These are phyloP conservation scores for Saccharomyces kudriavzevii DNA, from an alignment of 805 yeast genomes.

Conservation along the genomic window DNA sequence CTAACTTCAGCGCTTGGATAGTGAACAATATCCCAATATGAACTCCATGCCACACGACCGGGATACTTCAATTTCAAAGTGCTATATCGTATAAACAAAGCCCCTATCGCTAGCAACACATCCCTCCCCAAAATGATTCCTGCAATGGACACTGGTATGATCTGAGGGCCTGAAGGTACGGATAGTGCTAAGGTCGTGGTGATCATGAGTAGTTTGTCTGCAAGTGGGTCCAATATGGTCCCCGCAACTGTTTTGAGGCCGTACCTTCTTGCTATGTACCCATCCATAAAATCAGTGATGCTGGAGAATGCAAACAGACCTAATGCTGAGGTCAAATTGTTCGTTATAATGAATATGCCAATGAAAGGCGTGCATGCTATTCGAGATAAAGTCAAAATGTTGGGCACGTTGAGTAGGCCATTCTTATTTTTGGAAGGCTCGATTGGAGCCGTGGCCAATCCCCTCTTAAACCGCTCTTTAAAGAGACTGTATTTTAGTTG, in stretches of 20 bases:
- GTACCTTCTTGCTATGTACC: constrained; percentile 76
- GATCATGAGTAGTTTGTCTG: constrained; percentile 87
- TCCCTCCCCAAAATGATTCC: constrained; percentile 78
- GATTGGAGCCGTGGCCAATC: not conserved
- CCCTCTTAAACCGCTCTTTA: not conserved
- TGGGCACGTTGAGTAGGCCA: constrained; percentile 45
- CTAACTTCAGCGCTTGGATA: constrained; percentile 78
- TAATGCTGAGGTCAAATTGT: constrained; percentile 57
- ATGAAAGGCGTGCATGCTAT: constrained; percentile 76
- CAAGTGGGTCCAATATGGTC: constrained; percentile 87
- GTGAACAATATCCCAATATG: constrained; percentile 67
- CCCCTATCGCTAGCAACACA: constrained; percentile 59
- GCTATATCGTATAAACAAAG: constrained; percentile 60
- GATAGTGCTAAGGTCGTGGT: constrained; percentile 74
- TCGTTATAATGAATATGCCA: constrained; percentile 66
- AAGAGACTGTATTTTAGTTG: not conserved
- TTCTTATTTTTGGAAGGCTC: not conserved
- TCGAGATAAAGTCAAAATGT: constrained; percentile 72
- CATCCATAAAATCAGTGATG: constrained; percentile 86
- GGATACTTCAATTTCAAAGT: constrained; percentile 33
- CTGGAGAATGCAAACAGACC: constrained; percentile 77
- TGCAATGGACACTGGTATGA: constrained; percentile 66
- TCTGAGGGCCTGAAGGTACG: constrained; percentile 38
- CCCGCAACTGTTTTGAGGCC: constrained; percentile 78
- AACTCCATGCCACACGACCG: constrained; percentile 39